Conservation (phyloP, 1,139 yeast genomes). For the Scheffersomyces cryptocercus region DNA sequence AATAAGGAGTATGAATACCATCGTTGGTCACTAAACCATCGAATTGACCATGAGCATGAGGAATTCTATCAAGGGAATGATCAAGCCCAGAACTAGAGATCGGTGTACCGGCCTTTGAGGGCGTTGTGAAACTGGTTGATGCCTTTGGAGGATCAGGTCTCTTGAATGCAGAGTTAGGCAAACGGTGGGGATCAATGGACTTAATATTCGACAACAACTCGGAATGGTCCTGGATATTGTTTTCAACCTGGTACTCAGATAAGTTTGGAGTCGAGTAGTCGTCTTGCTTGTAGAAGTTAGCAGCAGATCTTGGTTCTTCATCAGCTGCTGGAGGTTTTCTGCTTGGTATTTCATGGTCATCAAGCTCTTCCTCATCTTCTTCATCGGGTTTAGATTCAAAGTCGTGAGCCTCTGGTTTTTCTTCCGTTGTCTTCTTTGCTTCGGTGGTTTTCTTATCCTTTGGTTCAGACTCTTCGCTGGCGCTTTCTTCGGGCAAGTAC, state of each 20-base stretch:
- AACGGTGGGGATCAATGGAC: slow-evolving; percentile 41
- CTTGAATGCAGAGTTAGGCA: slow-evolving; percentile 20
- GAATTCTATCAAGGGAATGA: neutral
- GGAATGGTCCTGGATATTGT: slow-evolving; percentile 40
- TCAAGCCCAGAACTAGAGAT: neutral
- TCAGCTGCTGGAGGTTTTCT: slow-evolving; percentile 6
- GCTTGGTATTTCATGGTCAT: neutral
- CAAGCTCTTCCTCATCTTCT: neutral
- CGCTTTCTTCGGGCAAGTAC: slow-evolving; percentile 15
- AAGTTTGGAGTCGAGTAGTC: slow-evolving; percentile 49
- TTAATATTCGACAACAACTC: slow-evolving; percentile 37
- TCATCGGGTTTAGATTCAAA: neutral
- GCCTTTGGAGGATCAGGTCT: neutral
- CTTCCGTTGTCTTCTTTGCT: slow-evolving; percentile 9
- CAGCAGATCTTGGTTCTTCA: slow-evolving; percentile 3
- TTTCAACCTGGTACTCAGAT: slow-evolving; percentile 47
- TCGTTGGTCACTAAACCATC: slow-evolving; percentile 5
- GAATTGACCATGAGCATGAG: neutral
- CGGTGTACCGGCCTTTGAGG: slow-evolving; percentile 6
- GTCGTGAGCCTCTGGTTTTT: neutral
- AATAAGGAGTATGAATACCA: slow-evolving; percentile 46
- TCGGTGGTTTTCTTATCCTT: slow-evolving; percentile 9
- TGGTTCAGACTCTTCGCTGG: slow-evolving; percentile 4
- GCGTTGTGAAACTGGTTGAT: slow-evolving; percentile 5
- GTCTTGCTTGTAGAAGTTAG: slow-evolving; percentile 22